These are phyloP conservation scores for Phytopythium litorale DNA, from an alignment of 352 stramenopile species.

Conservation along the genomic window DNA sequence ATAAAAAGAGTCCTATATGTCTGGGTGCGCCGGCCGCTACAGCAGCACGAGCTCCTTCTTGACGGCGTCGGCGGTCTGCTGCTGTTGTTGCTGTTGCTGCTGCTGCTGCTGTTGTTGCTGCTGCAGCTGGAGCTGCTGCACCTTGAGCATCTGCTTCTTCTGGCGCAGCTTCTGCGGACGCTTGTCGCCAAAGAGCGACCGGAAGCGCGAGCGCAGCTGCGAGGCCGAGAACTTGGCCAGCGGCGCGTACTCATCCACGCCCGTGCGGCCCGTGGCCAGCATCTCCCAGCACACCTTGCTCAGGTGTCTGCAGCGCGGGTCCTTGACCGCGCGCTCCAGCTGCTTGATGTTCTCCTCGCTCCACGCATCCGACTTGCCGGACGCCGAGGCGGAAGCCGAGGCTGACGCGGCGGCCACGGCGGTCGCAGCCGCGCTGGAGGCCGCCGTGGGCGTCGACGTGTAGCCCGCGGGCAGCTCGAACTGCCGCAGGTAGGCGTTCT, in stretches of 20 bases:
- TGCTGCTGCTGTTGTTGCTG: slow-evolving; percentile 9
- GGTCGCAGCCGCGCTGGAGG: slow-evolving; percentile 19
- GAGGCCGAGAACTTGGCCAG: slow-evolving; percentile 73
- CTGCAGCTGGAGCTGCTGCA: slow-evolving; percentile 42
- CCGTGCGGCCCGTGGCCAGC: slow-evolving; percentile 61
- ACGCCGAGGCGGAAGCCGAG: slow-evolving; percentile 23
- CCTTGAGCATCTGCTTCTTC: slow-evolving; percentile 60
- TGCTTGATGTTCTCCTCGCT: slow-evolving; percentile 67
- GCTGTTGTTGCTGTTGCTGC: slow-evolving; percentile 5
- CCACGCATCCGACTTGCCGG: slow-evolving; percentile 59
- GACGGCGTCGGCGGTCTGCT: slow-evolving; percentile 4
- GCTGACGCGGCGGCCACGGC: slow-evolving; percentile 7
- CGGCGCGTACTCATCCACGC: slow-evolving; percentile 65
- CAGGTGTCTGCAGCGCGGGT: slow-evolving; percentile 65
- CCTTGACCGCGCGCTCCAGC: slow-evolving; percentile 63
- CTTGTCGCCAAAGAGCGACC: slow-evolving; percentile 75
- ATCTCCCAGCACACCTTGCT: slow-evolving; percentile 82
- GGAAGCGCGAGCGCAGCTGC: slow-evolving; percentile 73
- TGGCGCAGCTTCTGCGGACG: slow-evolving; percentile 62
- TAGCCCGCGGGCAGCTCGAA: slow-evolving; percentile 39
- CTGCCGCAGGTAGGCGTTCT: slow-evolving; percentile 63
- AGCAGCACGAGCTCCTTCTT: slow-evolving; percentile 22
- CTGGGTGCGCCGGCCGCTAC: neutral
- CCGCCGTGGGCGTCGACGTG: slow-evolving; percentile 1
- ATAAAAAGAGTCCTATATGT: neutral